Evolutionary conservation across 371 early-diverging fungal genomes (phyloP).

Genomic region (Syncephalastrum monosporum): DNA sequence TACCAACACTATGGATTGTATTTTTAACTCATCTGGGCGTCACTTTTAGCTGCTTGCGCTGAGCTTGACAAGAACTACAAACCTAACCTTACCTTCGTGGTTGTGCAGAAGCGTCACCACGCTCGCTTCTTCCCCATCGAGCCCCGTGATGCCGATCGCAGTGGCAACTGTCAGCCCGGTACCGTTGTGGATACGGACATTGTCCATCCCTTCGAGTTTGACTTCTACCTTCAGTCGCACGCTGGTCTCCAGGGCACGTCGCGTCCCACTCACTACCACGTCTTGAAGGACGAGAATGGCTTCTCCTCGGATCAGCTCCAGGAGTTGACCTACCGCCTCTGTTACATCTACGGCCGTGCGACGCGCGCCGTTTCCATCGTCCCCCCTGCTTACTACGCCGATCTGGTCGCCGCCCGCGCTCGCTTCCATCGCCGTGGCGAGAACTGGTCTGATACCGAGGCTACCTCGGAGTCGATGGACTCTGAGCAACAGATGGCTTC

Average conservation of each 20-base stretch:
- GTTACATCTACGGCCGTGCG: conserved; percentile 85
- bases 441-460: conserved; percentile 35
- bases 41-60: conserved; percentile 59
- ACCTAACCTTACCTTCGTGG: conserved; percentile 86
- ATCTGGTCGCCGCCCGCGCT: conserved; percentile 74
- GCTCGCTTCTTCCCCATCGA: conserved; percentile 84
- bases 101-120: conserved; percentile 95
- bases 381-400: conserved; percentile 89
- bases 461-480: conserved; percentile 27
- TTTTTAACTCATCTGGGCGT: background rate
- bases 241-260: conserved; percentile 89
- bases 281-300: conserved; percentile 77
- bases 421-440: conserved; percentile 67
- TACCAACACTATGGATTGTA: conserved; percentile 49
- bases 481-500: conserved; percentile 27
- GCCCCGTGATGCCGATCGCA: conserved; percentile 38
- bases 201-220: conserved; percentile 77
- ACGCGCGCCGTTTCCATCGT: conserved; percentile 77
- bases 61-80: conserved; percentile 63
- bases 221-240: conserved; percentile 78
- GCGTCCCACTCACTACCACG: conserved; percentile 84
- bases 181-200: conserved; percentile 84
- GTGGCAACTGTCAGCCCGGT: conserved; percentile 64
- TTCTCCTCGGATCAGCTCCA: conserved; percentile 74
- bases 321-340: conserved; percentile 79